Evolutionary conservation across 805 yeast species (phyloP).

Genomic region (Zygosaccharomyces kombuchaensis): DNA sequence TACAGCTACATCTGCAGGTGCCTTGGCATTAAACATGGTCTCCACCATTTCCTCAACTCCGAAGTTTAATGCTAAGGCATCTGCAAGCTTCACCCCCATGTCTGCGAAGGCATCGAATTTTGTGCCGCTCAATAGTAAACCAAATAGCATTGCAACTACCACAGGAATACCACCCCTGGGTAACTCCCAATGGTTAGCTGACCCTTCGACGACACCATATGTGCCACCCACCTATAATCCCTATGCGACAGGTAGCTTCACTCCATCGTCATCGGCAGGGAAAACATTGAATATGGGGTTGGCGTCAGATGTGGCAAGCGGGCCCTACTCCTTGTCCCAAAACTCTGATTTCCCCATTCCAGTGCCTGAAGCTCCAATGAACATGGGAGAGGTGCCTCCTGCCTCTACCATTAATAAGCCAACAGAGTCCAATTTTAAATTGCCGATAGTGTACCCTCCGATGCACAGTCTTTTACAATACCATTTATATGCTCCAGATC

Average conservation of each 20-base stretch:
- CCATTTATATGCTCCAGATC: conserved; percentile 85
- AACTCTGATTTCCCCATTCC: conserved; percentile 7
- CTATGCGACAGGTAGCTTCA: conserved; percentile 28
- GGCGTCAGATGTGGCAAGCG: conserved; percentile 1
- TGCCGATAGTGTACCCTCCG: conserved; percentile 38
- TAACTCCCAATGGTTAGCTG: conserved; percentile 5
- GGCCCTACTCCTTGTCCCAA: neutral
- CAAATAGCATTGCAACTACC: conserved; percentile 3
- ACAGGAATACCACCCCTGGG: conserved; percentile 4
- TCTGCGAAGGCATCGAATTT: conserved; percentile 10
- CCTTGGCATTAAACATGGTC: neutral
- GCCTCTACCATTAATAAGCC: conserved; percentile 3
- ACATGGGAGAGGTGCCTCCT: conserved; percentile 1
- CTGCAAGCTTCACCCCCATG: conserved; percentile 53
- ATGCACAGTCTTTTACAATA: conserved; percentile 53
- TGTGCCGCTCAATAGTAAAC: conserved; percentile 1
- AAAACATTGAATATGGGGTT: conserved; percentile 14
- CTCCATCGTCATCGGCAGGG: conserved; percentile 28
- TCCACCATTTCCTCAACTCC: conserved; percentile 17
- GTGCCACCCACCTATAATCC: conserved; percentile 32
- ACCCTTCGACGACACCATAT: conserved; percentile 8
- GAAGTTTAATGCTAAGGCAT: conserved; percentile 49
- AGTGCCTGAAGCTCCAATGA: conserved; percentile 3
- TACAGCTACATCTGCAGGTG: conserved; percentile 9
- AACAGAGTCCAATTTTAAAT: conserved; percentile 20